Conservation (phyloP, 148 eudicot genomes). For the Fagopyrum esculentum region DNA sequence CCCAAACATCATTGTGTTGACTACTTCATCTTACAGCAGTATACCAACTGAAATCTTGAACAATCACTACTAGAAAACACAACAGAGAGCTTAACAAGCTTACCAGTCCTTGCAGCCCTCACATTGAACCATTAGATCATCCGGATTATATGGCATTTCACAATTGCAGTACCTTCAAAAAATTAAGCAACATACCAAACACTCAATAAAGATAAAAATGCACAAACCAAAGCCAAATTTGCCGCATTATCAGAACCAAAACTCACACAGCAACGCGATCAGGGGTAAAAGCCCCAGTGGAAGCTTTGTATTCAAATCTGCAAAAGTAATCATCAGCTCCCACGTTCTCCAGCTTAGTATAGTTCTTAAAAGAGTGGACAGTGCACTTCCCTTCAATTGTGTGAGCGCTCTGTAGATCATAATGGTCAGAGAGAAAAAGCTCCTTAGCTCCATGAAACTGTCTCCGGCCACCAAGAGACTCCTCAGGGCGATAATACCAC, state of each 20-base stretch:
- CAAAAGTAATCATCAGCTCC: constrained; percentile 47
- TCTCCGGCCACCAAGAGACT: constrained; percentile 45
- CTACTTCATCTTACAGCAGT: neutral
- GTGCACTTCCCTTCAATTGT: constrained; percentile 50
- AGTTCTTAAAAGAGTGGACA: constrained; percentile 45
- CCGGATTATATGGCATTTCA: constrained; percentile 66
- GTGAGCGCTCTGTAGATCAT: constrained; percentile 43
- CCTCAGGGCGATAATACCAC: constrained; percentile 60
- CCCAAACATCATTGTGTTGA: neutral
- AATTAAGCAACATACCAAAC: neutral
- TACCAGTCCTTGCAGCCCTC: constrained; percentile 68
- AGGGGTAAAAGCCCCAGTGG: constrained; percentile 44
- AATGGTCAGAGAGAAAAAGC: constrained; percentile 46
- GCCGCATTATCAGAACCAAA: neutral
- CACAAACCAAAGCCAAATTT: neutral
- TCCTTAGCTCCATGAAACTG: constrained; percentile 53
- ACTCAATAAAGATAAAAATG: neutral
- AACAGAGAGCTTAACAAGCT: neutral
- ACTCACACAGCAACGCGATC: constrained; percentile 49
- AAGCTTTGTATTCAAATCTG: constrained; percentile 48
- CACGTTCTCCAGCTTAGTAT: constrained; percentile 48
- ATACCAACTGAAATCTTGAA: neutral
- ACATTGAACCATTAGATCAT: constrained; percentile 67
- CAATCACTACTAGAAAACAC: neutral
- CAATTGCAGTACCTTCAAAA: constrained; percentile 52